Evolutionary conservation across 2,329 filamentous ascomycete species (phyloP).

Genomic region (Apiospora rasikravindrae): DNA sequence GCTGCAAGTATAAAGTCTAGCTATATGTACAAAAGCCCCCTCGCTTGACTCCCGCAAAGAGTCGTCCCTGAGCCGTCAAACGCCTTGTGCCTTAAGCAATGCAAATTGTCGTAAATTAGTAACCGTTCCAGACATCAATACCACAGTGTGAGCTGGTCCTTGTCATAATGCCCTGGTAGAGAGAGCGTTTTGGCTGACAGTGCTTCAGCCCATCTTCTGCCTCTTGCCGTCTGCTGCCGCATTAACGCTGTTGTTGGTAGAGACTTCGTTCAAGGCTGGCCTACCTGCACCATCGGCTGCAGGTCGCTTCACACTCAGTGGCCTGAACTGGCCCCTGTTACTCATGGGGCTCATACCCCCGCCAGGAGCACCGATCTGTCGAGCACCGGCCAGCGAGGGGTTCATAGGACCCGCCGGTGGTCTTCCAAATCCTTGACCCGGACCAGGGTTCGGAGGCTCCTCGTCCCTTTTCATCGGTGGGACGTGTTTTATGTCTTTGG

Average conservation of each 20-base stretch:
- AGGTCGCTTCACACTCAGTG: conserved; percentile 63
- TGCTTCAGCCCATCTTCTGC: conserved; percentile 50
- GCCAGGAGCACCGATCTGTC: conserved; percentile 65
- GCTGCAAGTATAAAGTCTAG: conserved; percentile 10
- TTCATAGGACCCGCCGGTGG: conserved; percentile 46
- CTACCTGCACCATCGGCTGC: conserved; percentile 37
- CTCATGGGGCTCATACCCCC: conserved; percentile 58
- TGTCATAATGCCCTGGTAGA: neutral
- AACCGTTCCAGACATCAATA: neutral
- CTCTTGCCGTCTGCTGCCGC: conserved; percentile 54
- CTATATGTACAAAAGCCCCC: conserved; percentile 7
- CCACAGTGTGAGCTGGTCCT: neutral
- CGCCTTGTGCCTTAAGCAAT: conserved; percentile 6
- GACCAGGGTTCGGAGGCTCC: conserved; percentile 29
- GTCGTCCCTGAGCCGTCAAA: neutral
- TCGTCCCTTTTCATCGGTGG: conserved; percentile 42
- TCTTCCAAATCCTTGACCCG: conserved; percentile 20
- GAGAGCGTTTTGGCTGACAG: neutral
- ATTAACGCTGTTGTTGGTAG: conserved; percentile 47
- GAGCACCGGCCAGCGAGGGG: conserved; percentile 57
- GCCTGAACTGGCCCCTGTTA: conserved; percentile 64
- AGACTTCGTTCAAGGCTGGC: conserved; percentile 56
- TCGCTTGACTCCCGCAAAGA: neutral
- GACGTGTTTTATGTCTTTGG: conserved; percentile 60
- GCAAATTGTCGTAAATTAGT: conserved; percentile 4